Evolutionary conservation across 2,329 filamentous ascomycete species (phyloP).

Genomic region (Xenosphaeropsis pyriputrescens): DNA sequence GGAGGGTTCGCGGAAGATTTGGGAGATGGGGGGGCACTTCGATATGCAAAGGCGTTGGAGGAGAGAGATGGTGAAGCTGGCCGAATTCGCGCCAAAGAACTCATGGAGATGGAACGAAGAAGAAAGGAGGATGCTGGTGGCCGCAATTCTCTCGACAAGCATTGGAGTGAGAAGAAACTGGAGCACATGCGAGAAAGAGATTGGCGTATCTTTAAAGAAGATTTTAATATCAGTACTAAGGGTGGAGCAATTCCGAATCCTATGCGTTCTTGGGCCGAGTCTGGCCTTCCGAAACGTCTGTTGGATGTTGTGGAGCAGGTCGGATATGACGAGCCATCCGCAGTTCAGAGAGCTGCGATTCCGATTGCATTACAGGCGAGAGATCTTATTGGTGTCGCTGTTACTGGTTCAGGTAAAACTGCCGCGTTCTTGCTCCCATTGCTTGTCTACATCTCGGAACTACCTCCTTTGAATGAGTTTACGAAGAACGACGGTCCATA

Average conservation of each 20-base stretch:
- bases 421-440: slow-evolving; percentile 87
- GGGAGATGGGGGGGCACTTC: slow-evolving; percentile 36
- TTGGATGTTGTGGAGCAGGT: slow-evolving; percentile 72
- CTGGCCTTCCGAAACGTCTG: slow-evolving; percentile 59
- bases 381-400: slow-evolving; percentile 95
- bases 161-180: slow-evolving; percentile 89
- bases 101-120: slow-evolving; percentile 73
- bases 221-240: slow-evolving; percentile 93
- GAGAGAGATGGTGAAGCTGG: slow-evolving; percentile 66
- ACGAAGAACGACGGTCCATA: slow-evolving; percentile 94
- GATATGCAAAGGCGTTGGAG: slow-evolving; percentile 54
- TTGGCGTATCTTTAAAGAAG: slow-evolving; percentile 99
- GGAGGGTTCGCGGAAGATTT: slow-evolving; percentile 49
- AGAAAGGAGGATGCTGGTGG: slow-evolving; percentile 57
- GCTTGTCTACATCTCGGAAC: slow-evolving; percentile 83
- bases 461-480: slow-evolving; percentile 69
- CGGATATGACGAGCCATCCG: slow-evolving; percentile 81
- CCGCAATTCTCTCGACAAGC: slow-evolving; percentile 69
- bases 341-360: slow-evolving; percentile 88
- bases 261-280: slow-evolving; percentile 90
- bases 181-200: slow-evolving; percentile 94
- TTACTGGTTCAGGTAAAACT: slow-evolving; percentile 97
- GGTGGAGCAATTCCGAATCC: slow-evolving; percentile 86
- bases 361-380: slow-evolving; percentile 85
- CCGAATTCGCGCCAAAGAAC: slow-evolving; percentile 57